Conservation (phyloP, 192 early-diverging fungal species). For the Coemansia sp. region DNA sequence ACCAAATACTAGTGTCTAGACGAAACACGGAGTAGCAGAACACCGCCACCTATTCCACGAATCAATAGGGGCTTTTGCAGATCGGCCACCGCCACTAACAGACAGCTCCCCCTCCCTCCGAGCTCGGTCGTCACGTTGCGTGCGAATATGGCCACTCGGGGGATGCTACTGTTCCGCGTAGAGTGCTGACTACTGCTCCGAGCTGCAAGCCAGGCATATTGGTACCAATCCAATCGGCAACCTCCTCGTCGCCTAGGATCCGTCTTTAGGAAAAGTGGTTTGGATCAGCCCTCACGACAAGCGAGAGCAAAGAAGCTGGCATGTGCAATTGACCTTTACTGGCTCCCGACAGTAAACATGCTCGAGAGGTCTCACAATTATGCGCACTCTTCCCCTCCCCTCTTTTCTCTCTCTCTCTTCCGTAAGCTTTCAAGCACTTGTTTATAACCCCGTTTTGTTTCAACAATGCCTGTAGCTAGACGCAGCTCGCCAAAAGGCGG, state of each 20-base stretch:
- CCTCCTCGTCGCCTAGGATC: background rate
- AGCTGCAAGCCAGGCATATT: background rate
- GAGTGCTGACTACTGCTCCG: background rate
- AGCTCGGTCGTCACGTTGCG: slow-evolving; percentile 1
- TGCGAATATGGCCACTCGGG: background rate
- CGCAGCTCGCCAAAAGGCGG: slow-evolving; percentile 16
- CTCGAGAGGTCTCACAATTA: background rate
- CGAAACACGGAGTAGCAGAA: background rate
- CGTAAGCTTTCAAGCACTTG: background rate
- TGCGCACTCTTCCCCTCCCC: background rate
- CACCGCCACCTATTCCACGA: background rate
- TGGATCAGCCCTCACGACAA: background rate
- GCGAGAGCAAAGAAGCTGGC: background rate
- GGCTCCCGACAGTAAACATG: background rate
- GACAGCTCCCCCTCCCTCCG: background rate
- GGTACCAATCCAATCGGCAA: slow-evolving; percentile 5
- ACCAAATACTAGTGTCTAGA: background rate
- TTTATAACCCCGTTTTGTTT: background rate
- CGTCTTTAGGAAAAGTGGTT: background rate
- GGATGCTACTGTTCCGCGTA: background rate
- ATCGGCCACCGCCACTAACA: background rate
- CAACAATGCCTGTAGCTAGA: slow-evolving; percentile 25
- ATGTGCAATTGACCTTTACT: background rate
- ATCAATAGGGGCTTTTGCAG: background rate
- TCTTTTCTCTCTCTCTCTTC: background rate